phyloP scores from a whole-genome alignment of 192 early-diverging fungal genomes.

The Linnemannia zychae region DNA sequence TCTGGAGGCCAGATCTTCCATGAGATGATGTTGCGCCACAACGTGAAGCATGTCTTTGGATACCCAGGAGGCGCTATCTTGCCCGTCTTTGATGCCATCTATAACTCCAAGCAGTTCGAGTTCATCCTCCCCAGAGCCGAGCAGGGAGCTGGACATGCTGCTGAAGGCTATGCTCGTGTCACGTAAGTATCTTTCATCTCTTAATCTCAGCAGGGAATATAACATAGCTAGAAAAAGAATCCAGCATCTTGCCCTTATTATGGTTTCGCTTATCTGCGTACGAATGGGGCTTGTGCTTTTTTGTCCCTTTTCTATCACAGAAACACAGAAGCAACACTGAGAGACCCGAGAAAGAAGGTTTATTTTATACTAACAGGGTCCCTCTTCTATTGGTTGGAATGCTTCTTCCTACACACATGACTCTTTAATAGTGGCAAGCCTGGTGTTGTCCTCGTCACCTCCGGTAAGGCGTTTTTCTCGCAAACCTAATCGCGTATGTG shows the following conservation, averaged over 20 bases:
- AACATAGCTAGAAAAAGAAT: neutral
- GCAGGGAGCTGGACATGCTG: constrained; percentile 99
- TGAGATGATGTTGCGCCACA: constrained; percentile 97
- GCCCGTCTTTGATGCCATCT: constrained; percentile 98
- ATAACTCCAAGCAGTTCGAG: constrained; percentile 95
- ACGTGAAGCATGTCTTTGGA: constrained; percentile 95
- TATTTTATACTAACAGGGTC: neutral
- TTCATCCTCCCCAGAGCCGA: constrained; percentile 98
- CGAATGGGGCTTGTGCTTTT: neutral
- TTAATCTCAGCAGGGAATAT: neutral
- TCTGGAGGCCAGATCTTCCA: constrained; percentile 99
- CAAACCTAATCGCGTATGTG: neutral
- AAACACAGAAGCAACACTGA: neutral
- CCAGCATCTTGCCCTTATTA: constrained; percentile 20
- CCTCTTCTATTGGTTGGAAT: constrained; percentile 13
- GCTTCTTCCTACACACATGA: neutral
- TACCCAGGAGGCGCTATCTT: constrained; percentile 99
- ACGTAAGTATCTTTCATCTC: constrained; percentile 65
- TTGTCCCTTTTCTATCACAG: neutral
- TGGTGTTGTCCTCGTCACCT: constrained; percentile 70
- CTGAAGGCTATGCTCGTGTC: constrained; percentile 95
- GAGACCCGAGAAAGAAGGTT: constrained; percentile 6
- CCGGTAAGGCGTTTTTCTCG: constrained; percentile 19
- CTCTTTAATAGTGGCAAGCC: constrained; percentile 75
- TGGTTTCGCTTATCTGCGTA: constrained; percentile 44